Conservation (phyloP, 331 rosid species). For the Stylosanthes scabra region DNA sequence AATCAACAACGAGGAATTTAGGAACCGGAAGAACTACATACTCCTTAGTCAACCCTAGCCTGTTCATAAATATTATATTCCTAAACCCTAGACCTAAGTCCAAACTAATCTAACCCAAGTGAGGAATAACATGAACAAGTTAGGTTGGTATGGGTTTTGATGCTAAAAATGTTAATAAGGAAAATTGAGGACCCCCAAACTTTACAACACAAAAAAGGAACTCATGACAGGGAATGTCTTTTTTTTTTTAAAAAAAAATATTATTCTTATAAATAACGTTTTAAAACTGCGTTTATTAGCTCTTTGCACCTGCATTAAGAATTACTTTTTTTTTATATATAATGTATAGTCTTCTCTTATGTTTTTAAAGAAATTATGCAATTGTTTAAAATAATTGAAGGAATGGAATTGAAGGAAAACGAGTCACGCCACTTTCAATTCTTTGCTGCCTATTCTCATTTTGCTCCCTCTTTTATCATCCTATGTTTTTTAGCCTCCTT, state of each 20-base stretch:
- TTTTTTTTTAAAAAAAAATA: too few relatives aligned
- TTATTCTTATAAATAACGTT: too few relatives aligned
- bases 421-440: conserved; percentile 28
- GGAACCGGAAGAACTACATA: conserved; percentile 6
- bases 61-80: not conserved
- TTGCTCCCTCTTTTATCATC: conserved; percentile 49
- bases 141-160: conserved; percentile 45
- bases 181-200: conserved; percentile 37
- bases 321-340: too few relatives aligned
- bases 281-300: too few relatives aligned
- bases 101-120: too few relatives aligned
- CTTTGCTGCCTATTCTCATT: conserved; percentile 39
- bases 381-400: conserved; percentile 21
- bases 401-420: not conserved
- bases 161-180: conserved; percentile 41
- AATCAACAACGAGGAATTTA: conserved; percentile 35
- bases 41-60: not conserved
- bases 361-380: too few relatives aligned
- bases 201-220: conserved; percentile 13
- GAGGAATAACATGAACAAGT: conserved; percentile 47
- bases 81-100: too few relatives aligned
- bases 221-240: too few relatives aligned
- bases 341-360: too few relatives aligned
- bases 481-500: conserved; percentile 14
- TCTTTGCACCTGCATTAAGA: too few relatives aligned